Evolutionary conservation across 768 basidiomycete species (phyloP).

Genomic region (Macrolepiota fuliginosa): DNA sequence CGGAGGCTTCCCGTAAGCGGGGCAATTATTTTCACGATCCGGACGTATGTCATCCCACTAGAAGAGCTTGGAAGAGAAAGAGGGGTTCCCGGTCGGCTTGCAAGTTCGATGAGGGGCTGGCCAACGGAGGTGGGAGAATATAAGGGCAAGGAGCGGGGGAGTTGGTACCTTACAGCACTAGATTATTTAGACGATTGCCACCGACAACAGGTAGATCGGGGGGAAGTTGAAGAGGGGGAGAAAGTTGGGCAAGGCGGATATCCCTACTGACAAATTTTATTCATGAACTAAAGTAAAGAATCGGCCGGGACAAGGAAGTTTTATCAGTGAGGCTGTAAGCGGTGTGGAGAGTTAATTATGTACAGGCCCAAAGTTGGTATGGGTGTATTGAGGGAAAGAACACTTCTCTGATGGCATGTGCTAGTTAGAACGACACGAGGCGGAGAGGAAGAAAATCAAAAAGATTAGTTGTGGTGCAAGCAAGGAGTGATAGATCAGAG

Average conservation of each 20-base stretch:
- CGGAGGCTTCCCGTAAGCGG: slow-evolving; percentile 62
- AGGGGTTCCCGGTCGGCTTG: slow-evolving; percentile 61
- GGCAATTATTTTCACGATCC: slow-evolving; percentile 66
- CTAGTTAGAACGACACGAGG: slow-evolving; percentile 4
- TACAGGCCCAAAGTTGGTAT: not conserved
- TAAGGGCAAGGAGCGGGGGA: slow-evolving; percentile 34
- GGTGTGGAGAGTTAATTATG: slow-evolving; percentile 1
- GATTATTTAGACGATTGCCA: slow-evolving; percentile 34
- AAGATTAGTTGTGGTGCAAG: slow-evolving; percentile 1
- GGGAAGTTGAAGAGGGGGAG: slow-evolving; percentile 11
- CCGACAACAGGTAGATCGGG: slow-evolving; percentile 14
- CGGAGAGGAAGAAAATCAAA: not conserved
- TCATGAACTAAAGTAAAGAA: not conserved
- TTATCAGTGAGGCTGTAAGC: not conserved
- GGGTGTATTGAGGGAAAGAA: not conserved
- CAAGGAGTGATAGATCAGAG: slow-evolving; percentile 5
- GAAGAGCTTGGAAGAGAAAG: slow-evolving; percentile 49
- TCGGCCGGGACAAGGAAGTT: not conserved
- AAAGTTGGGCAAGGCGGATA: not conserved
- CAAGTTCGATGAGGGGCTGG: slow-evolving; percentile 65
- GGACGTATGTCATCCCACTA: slow-evolving; percentile 60
- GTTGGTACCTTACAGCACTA: slow-evolving; percentile 31
- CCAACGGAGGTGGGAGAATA: slow-evolving; percentile 56
- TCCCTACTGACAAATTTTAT: slow-evolving; percentile 3
- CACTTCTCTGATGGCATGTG: slow-evolving; percentile 9